Evolutionary conservation across 768 basidiomycete species (phyloP).

Genomic region (Punctularia strigosozonata): DNA sequence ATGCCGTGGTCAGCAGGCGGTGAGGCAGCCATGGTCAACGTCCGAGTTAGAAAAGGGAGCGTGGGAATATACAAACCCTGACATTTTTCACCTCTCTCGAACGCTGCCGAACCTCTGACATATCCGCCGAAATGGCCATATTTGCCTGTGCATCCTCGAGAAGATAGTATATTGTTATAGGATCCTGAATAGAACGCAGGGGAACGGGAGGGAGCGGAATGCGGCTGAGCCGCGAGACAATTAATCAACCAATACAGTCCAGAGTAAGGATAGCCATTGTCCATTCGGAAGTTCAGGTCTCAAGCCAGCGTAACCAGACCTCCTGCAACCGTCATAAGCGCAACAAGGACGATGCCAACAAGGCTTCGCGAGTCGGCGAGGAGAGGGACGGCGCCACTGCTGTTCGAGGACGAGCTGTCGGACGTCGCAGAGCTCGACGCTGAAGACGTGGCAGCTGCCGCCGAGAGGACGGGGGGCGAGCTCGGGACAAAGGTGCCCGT

Average conservation of each 20-base stretch:
- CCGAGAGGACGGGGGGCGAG: constrained; percentile 18
- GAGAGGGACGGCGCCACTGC: constrained; percentile 15
- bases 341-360: constrained; percentile 23
- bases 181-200: too few relatives aligned
- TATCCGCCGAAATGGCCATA: too few relatives aligned
- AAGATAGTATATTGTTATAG: too few relatives aligned
- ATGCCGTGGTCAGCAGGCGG: too few relatives aligned
- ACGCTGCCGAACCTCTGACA: too few relatives aligned
- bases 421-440: constrained; percentile 17
- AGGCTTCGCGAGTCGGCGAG: constrained; percentile 21
- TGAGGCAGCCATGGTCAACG: too few relatives aligned
- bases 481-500: constrained; percentile 53
- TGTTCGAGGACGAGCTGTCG: constrained; percentile 12
- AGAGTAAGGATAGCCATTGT: constrained; percentile 9
- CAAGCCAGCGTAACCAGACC: constrained; percentile 32
- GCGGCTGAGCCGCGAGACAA: too few relatives aligned
- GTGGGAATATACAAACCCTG: too few relatives aligned
- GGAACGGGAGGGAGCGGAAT: too few relatives aligned
- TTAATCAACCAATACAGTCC: constrained; percentile 4
- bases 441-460: constrained; percentile 1
- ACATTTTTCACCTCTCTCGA: too few relatives aligned
- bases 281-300: constrained; percentile 9
- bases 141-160: too few relatives aligned
- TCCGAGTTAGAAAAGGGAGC: too few relatives aligned
- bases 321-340: constrained; percentile 25